phyloP scores from a whole-genome alignment of 1,139 yeast species.

The Yamadazyma pseudoaaseri region DNA sequence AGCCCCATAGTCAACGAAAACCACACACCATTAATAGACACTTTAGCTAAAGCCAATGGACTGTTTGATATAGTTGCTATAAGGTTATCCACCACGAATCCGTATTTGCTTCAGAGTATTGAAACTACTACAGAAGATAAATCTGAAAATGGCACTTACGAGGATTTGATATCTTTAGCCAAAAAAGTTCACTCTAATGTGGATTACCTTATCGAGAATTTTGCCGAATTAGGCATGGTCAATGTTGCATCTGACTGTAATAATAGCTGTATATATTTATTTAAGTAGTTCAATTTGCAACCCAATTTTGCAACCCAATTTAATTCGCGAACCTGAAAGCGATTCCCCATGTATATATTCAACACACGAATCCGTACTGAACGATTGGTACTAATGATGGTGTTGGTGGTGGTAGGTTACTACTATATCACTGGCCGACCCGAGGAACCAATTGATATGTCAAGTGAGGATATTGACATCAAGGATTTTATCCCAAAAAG shows the following conservation, averaged over 20 bases:
- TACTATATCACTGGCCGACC: slow-evolving; percentile 1
- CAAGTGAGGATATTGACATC: background rate
- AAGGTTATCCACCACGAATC: slow-evolving; percentile 19
- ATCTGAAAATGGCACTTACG: slow-evolving; percentile 5
- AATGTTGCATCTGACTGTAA: slow-evolving; percentile 23
- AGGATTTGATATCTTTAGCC: slow-evolving; percentile 8
- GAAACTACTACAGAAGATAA: slow-evolving; percentile 1
- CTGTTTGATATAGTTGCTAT: slow-evolving; percentile 30
- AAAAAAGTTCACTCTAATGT: slow-evolving; percentile 10
- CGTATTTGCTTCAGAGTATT: slow-evolving; percentile 1
- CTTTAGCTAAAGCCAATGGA: slow-evolving; percentile 16
- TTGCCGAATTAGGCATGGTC: slow-evolving; percentile 32
- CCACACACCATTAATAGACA: slow-evolving; percentile 23
- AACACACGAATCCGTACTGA: slow-evolving; percentile 4
- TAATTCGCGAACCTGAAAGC: background rate
- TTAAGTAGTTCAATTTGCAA: slow-evolving; percentile 1
- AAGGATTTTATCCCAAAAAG: background rate
- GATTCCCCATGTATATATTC: slow-evolving; percentile 1
- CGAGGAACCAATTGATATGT: background rate
- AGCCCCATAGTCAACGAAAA: slow-evolving; percentile 14
- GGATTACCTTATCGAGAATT: slow-evolving; percentile 19
- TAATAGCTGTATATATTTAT: slow-evolving; percentile 21
- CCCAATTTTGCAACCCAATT: background rate
- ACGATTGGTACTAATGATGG: background rate
- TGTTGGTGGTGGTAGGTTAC: background rate